Percentiles rank a stretch among this genome's conserved stretches.
phyloP scores from a whole-genome alignment of 148 eudicot genomes.

The Chenopodium suecicum region DNA sequence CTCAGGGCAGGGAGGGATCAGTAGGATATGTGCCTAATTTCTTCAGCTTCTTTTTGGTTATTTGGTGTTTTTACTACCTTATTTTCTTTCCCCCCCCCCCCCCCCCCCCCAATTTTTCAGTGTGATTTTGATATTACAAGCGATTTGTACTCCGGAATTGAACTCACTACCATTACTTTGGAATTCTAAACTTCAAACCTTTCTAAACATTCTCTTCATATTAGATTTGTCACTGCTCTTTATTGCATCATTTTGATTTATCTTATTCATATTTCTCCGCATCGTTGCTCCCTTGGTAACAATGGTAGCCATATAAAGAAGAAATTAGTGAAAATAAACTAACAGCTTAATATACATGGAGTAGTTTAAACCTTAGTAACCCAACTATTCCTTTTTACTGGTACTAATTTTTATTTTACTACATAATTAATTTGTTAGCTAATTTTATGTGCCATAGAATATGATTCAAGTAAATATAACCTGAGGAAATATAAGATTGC shows the following conservation, averaged over 20 bases:
- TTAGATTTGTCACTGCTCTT: not conserved
- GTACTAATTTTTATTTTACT: no score
- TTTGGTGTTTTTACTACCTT: conserved; percentile 2
- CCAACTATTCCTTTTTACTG: no score
- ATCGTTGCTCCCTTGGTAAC: no score
- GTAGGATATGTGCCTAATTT: conserved; percentile 11
- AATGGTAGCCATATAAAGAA: no score
- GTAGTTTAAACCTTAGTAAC: no score
- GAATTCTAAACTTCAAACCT: not conserved
- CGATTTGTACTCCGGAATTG: conserved; percentile 12
- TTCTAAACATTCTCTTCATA: not conserved
- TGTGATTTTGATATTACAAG: conserved; percentile 8
- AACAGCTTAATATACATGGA: no score
- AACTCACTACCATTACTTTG: not conserved
- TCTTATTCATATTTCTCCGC: no score
- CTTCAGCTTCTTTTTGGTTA: not conserved
- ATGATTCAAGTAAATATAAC: no score
- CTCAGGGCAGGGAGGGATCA: not conserved
- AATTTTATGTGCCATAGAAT: no score
- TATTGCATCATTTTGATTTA: not conserved
- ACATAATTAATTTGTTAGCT: no score
- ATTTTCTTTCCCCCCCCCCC: not conserved
- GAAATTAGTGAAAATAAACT: no score
- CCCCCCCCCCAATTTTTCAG: not conserved
- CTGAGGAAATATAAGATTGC: no score